phyloP scores from a whole-genome alignment of 352 stramenopile species.

The Elongisporangium anandrum region DNA sequence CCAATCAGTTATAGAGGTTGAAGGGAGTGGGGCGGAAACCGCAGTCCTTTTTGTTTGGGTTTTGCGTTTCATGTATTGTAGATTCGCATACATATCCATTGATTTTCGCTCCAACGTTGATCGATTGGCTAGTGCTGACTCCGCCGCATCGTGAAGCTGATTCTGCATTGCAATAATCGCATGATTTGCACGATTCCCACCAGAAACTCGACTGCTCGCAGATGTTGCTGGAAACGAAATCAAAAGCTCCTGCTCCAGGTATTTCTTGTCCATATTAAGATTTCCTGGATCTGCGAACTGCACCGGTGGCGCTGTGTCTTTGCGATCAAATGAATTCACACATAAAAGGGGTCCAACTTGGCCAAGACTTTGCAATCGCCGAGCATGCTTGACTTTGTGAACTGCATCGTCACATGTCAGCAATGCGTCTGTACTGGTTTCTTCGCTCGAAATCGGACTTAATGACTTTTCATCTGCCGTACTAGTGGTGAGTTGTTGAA shows the following conservation, averaged over 20 bases:
- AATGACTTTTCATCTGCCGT: background rate
- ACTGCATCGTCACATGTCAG: background rate
- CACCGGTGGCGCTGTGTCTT: conserved; percentile 11
- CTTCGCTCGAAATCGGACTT: background rate
- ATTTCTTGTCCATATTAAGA: conserved; percentile 53
- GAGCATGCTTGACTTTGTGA: background rate
- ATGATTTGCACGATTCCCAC: conserved; percentile 5
- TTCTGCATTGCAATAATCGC: conserved; percentile 24
- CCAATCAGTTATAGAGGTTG: background rate
- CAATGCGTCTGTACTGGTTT: background rate
- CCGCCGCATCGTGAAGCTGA: conserved; percentile 35
- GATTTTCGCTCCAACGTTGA: conserved; percentile 41
- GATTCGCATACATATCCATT: conserved; percentile 50
- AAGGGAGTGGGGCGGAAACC: background rate
- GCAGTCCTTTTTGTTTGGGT: conserved; percentile 1
- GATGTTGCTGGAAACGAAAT: conserved; percentile 28
- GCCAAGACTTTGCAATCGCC: conserved; percentile 40
- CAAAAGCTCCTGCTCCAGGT: conserved; percentile 52
- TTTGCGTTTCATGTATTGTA: conserved; percentile 17
- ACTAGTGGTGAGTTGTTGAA: conserved; percentile 2
- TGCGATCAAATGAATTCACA: conserved; percentile 27
- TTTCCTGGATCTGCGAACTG: conserved; percentile 37
- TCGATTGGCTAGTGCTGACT: conserved; percentile 33
- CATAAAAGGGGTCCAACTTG: conserved; percentile 34
- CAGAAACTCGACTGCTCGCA: background rate